A percentile compares a stretch with the other conserved stretches of the same genome.
Conservation (phyloP, 345 rosid genomes). For the Brassica carinata region DNA sequence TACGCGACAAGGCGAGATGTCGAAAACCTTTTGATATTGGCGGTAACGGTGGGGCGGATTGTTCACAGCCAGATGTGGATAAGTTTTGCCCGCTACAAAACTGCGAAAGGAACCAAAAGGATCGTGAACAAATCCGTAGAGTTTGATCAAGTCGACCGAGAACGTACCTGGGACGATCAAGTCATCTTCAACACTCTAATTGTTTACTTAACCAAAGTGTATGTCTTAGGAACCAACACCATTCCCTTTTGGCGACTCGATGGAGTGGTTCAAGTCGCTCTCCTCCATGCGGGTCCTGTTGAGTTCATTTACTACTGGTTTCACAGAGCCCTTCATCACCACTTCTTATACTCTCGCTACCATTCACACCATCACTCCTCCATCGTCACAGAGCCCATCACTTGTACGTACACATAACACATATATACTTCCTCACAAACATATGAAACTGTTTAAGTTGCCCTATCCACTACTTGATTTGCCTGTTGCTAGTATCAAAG, state of each 20-base stretch:
- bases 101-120: not conserved
- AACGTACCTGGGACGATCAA: not conserved
- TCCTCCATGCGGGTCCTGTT: conserved; percentile 69
- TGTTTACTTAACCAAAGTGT: not conserved
- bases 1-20: not conserved
- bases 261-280: not conserved
- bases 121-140: not conserved
- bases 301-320: conserved; percentile 86
- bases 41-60: not conserved
- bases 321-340: conserved; percentile 78
- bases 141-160: not conserved
- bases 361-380: conserved; percentile 85
- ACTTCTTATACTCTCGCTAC: conserved; percentile 78
- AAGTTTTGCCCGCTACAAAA: not conserved
- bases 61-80: not conserved
- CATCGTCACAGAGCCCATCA: not conserved
- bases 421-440: not conserved
- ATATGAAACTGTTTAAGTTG: not conserved
- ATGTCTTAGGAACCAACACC: not conserved
- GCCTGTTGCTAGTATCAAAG: too few relatives aligned
- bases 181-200: not conserved
- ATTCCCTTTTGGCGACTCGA: not conserved
- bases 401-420: not conserved
- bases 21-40: not conserved
- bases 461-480: not conserved